Conservation (phyloP, 2,329 filamentous ascomycete genomes). For the Clonostachys byssicola region DNA sequence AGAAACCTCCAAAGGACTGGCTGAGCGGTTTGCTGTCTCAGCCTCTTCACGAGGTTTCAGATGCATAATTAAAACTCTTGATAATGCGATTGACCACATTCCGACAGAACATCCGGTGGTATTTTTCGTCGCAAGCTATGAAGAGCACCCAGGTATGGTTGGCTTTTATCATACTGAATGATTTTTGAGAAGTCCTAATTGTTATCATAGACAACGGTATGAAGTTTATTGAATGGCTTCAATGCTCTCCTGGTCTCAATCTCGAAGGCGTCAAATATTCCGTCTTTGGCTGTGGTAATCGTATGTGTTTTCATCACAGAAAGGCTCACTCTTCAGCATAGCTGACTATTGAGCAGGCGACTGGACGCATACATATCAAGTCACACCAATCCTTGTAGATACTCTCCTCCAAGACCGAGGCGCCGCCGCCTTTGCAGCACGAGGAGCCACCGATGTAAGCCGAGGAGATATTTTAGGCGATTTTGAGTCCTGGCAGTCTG, state of each 20-base stretch:
- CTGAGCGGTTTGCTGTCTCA: slow-evolving; percentile 56
- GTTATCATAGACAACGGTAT: slow-evolving; percentile 64
- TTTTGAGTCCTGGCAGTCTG: slow-evolving; percentile 59
- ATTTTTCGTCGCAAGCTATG: slow-evolving; percentile 62
- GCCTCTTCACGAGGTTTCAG: slow-evolving; percentile 58
- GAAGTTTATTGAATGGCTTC: slow-evolving; percentile 65
- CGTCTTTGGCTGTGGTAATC: slow-evolving; percentile 64
- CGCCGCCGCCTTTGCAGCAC: too few relatives aligned
- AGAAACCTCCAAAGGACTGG: slow-evolving; percentile 69
- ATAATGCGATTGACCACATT: slow-evolving; percentile 48
- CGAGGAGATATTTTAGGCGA: slow-evolving; percentile 55
- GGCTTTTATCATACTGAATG: too few relatives aligned
- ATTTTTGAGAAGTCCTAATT: too few relatives aligned
- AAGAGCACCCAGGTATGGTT: slow-evolving; percentile 55
- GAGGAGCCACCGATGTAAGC: too few relatives aligned
- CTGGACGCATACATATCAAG: slow-evolving; percentile 33
- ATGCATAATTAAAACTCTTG: slow-evolving; percentile 42
- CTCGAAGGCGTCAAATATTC: slow-evolving; percentile 53
- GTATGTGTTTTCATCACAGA: slow-evolving; percentile 32
- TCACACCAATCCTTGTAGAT: slow-evolving; percentile 25
- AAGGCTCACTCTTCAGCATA: slow-evolving; percentile 59
- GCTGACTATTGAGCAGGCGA: slow-evolving; percentile 58
- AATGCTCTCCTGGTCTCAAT: slow-evolving; percentile 38
- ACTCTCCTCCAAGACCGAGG: slow-evolving; percentile 31
- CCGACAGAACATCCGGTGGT: slow-evolving; percentile 54